Evolutionary conservation across 192 early-diverging fungal species (phyloP).

Genomic region (Paraglomus brasilianum): DNA sequence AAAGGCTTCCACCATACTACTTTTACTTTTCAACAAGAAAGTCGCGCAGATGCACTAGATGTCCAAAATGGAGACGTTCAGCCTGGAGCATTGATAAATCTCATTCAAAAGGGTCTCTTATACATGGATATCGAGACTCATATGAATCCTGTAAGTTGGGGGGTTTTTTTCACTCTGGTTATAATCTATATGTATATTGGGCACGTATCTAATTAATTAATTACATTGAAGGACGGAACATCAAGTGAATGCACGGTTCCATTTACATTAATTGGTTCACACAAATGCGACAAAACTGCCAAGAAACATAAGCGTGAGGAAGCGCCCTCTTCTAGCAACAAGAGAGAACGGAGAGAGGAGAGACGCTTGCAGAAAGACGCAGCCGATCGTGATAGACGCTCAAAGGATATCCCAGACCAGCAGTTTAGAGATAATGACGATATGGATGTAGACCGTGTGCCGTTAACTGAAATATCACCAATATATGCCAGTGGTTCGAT

Average conservation of each 20-base stretch:
- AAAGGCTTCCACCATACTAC: constrained; percentile 83
- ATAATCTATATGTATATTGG: background rate
- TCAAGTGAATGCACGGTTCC: constrained; percentile 69
- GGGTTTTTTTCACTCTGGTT: background rate
- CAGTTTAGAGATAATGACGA: constrained; percentile 35
- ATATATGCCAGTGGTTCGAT: constrained; percentile 35
- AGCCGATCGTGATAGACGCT: constrained; percentile 48
- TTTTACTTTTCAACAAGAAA: constrained; percentile 86
- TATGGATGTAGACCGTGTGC: constrained; percentile 38
- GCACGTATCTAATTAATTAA: background rate
- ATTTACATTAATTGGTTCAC: constrained; percentile 63
- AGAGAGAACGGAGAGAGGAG: constrained; percentile 49
- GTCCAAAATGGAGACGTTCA: constrained; percentile 62
- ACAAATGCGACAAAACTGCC: constrained; percentile 60
- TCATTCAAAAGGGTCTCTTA: constrained; percentile 89
- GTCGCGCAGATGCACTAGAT: constrained; percentile 66
- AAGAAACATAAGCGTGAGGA: constrained; percentile 44
- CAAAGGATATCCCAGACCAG: constrained; percentile 32
- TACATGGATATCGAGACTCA: constrained; percentile 91
- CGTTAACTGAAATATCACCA: constrained; percentile 36
- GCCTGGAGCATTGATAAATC: constrained; percentile 79
- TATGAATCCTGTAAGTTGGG: constrained; percentile 60
- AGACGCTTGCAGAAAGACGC: constrained; percentile 48
- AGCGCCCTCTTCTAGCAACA: constrained; percentile 18
- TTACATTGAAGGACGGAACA: constrained; percentile 68